Evolutionary conservation across 1,284 basidiomycete species (phyloP).

Genomic region (Chalciporus piperatoides): DNA sequence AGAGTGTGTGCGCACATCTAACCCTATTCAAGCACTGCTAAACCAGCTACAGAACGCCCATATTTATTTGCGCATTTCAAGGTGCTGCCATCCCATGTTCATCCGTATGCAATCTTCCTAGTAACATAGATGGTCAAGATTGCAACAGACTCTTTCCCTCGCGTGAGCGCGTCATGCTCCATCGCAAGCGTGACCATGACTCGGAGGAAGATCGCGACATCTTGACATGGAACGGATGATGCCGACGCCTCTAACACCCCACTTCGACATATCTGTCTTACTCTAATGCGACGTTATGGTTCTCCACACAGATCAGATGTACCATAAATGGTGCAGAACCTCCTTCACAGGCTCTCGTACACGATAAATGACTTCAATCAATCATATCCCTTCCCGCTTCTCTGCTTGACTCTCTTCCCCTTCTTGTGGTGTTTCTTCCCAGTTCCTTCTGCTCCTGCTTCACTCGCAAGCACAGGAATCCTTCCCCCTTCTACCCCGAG

Average conservation of each 20-base stretch:
- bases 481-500: conserved; percentile 48
- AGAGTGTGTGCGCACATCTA: conserved; percentile 22
- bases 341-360: background rate
- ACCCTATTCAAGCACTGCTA: conserved; percentile 1
- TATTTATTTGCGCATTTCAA: conserved; percentile 32
- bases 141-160: conserved; percentile 72
- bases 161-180: conserved; percentile 62
- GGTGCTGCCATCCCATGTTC: conserved; percentile 9
- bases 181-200: conserved; percentile 70
- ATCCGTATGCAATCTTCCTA: background rate
- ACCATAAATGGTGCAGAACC: background rate
- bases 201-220: conserved; percentile 54
- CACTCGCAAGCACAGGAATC: conserved; percentile 46
- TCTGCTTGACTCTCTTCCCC: conserved; percentile 77
- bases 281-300: background rate
- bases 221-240: conserved; percentile 73
- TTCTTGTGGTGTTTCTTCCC: conserved; percentile 92
- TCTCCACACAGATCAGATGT: background rate
- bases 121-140: conserved; percentile 35
- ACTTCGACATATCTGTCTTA: background rate
- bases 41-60: conserved; percentile 23
- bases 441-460: conserved; percentile 38
- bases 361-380: conserved; percentile 24
- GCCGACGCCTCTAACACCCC: background rate
- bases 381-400: conserved; percentile 91